Evolutionary conservation across 345 rosid genomes (phyloP).

Genomic region (Eucalyptus regnans): DNA sequence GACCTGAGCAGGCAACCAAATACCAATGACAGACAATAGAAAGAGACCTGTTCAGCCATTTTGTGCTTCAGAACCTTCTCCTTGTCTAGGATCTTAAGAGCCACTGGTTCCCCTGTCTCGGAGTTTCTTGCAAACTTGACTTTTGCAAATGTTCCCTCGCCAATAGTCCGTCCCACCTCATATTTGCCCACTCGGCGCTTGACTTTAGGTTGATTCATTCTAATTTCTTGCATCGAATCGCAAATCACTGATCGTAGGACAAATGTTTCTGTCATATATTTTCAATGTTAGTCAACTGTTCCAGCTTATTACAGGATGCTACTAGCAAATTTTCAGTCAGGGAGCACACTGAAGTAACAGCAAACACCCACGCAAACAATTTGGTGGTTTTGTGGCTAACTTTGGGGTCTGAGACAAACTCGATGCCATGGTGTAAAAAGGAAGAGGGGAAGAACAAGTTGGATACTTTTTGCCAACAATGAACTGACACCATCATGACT

Average conservation of each 20-base stretch:
- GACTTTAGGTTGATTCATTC: constrained; percentile 44
- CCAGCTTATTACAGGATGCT: background rate
- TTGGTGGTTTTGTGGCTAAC: background rate
- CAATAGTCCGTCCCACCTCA: constrained; percentile 94
- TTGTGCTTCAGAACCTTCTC: constrained; percentile 94
- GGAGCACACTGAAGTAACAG: background rate
- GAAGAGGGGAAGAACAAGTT: background rate
- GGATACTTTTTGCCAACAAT: background rate
- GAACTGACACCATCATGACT: background rate
- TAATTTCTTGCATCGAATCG: background rate
- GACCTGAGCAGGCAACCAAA: background rate
- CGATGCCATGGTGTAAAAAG: background rate
- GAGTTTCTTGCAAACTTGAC: constrained; percentile 93
- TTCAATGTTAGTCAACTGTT: background rate
- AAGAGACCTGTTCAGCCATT: constrained; percentile 89
- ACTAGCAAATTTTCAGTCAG: background rate
- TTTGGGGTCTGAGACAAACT: background rate
- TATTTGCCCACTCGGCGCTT: constrained; percentile 86
- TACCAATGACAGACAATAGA: background rate
- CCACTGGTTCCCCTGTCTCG: constrained; percentile 74
- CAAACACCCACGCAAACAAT: background rate
- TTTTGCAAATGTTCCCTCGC: constrained; percentile 97
- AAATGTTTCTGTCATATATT: background rate
- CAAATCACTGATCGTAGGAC: background rate
- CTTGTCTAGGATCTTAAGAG: constrained; percentile 92